Evolutionary conservation across 179 eudicot species (phyloP).

Genomic region (Heliamphora ciliata): DNA sequence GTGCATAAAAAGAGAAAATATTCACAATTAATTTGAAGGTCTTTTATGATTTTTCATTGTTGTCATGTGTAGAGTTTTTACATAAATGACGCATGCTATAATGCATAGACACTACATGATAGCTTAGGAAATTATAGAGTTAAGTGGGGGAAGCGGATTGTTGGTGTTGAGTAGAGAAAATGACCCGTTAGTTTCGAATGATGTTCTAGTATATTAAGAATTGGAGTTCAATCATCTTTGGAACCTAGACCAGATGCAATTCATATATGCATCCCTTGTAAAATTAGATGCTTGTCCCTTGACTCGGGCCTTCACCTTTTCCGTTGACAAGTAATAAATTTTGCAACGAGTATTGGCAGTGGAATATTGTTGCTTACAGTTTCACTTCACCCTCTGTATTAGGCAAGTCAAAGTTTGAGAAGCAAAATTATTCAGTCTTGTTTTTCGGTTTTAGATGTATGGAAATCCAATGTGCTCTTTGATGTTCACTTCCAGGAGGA

Average conservation of each 20-base stretch:
- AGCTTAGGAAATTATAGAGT: neutral
- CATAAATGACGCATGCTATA: neutral
- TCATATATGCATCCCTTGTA: neutral
- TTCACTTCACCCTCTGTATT: neutral
- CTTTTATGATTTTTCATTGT: neutral
- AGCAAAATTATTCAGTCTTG: neutral
- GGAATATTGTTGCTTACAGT: neutral
- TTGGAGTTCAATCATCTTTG: too few species aligned
- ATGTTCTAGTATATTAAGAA: too few species aligned
- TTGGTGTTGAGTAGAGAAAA: neutral
- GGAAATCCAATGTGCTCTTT: neutral
- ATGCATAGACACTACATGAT: neutral
- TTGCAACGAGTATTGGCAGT: neutral
- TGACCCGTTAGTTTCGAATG: too few species aligned
- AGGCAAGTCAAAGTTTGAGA: neutral
- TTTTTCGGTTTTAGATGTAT: neutral
- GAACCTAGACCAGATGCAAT: too few species aligned
- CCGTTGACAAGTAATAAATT: neutral
- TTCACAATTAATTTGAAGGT: neutral
- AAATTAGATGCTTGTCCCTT: neutral
- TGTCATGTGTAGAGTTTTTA: neutral
- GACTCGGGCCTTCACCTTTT: neutral
- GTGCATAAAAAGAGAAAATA: neutral
- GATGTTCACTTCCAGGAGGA: conserved; percentile 46
- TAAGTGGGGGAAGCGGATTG: neutral